Evolutionary conservation across 2,329 filamentous ascomycete genomes (phyloP), one percentile per base, ranked within the genome.

Genomic region (Alternaria panax): DNA sequence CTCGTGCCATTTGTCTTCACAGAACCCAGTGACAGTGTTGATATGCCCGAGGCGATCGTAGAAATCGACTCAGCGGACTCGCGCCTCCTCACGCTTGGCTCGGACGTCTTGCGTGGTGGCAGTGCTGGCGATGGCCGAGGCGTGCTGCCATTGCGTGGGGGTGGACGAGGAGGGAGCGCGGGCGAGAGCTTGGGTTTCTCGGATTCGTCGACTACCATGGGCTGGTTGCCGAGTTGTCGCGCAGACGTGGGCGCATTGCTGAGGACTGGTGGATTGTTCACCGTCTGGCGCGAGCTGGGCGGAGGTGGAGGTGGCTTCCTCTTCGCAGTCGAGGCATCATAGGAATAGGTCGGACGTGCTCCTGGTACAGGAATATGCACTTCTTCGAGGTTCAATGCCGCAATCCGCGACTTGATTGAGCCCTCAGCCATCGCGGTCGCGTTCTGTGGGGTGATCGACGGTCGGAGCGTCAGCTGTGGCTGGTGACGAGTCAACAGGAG

Each of bases 1-100:
- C 73, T 78, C 25, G 75, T 75, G 24, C 57, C 65, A 34, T 75
- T 80, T 24, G 80, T 78, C 51, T 79, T 80, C 36, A 79, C 80
- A 2, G 84, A 85, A 8, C 78, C 75, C 48, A 80, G 81, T 12
- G 85, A 86, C 9, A 83, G 71, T 5, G 82, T 84, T 4, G 82
- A 84, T 16, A 77, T 74, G 5, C 74, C 76, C 16, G 81, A 83
- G 5, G 77, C 81, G 66, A 79, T 77, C 9, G 86, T 87, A 16
- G 82, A 82, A 43, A 83, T 77, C 2, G 85, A 87, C 50, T 86
- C 86, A 9, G 59, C 64, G 7, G 77, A 79, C 45, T 74, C 73
- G 51, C 72, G 74, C 57, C 73, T 65, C n/a, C 62, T 60, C 51
- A 72, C 51, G 58, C 72, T 75, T 54, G 72, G 72, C 46, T 79